These are phyloP conservation scores for Penicillium italicum DNA, from an alignment of 2,329 filamentous ascomycete species.

Conservation along the genomic window DNA sequence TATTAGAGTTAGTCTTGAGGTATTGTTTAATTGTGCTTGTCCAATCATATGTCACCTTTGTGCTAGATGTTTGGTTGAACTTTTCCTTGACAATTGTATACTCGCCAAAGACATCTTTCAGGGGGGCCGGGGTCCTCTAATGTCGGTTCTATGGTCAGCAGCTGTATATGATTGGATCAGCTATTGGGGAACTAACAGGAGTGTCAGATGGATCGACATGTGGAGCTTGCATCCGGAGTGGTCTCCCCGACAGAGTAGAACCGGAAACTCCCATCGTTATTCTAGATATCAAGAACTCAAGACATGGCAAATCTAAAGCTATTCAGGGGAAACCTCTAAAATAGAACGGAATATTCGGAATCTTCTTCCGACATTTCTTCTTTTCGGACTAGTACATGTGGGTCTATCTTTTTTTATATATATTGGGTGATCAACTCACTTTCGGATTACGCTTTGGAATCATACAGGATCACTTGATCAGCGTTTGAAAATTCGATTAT, in stretches of 20 bases:
- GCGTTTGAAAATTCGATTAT: no score
- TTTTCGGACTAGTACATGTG: neutral
- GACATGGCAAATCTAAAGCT: neutral
- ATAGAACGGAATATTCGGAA: neutral
- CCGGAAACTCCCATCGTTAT: neutral
- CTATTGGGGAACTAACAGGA: neutral
- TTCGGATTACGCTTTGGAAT: no score
- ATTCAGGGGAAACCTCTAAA: neutral
- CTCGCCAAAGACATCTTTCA: neutral
- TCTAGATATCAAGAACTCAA: neutral
- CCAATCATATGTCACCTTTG: neutral
- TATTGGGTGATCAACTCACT: neutral
- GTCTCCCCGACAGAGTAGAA: neutral
- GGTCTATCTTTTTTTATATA: neutral
- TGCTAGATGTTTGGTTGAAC: neutral
- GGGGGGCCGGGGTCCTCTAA: neutral
- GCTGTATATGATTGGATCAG: neutral
- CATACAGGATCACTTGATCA: neutral
- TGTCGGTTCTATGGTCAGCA: neutral
- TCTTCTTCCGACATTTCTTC: neutral
- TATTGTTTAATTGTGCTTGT: neutral
- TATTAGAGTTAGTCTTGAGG: neutral
- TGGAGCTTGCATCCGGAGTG: neutral
- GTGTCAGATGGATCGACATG: neutral
- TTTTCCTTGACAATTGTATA: neutral